Evolutionary conservation across 805 yeast species (phyloP).

Genomic region (Pichia insulana): DNA sequence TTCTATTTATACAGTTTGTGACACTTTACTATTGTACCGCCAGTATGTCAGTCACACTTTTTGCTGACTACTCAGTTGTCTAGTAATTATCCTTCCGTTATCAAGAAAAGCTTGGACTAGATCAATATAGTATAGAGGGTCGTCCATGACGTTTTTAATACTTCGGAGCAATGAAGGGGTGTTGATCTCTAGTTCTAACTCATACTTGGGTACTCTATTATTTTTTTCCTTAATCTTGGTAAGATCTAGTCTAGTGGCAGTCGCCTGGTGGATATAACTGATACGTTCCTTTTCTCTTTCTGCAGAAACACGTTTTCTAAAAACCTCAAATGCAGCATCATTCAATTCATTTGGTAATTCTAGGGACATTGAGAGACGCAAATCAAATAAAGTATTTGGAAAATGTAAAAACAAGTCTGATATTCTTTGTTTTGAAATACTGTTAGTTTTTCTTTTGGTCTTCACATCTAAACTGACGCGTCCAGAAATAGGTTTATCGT

Average conservation of each 20-base stretch:
- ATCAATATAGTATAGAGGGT: conserved; percentile 36
- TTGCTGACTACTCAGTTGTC: conserved; percentile 25
- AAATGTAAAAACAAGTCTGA: conserved; percentile 62
- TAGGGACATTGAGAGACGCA: conserved; percentile 63
- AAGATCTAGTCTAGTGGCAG: conserved; percentile 64
- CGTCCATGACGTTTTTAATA: conserved; percentile 26
- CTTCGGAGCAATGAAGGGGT: conserved; percentile 25
- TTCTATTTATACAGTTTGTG: too few relatives aligned
- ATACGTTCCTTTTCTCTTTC: conserved; percentile 66
- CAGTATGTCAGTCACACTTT: conserved; percentile 3
- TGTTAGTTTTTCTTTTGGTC: conserved; percentile 58
- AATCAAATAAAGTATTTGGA: conserved; percentile 72
- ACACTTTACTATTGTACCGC: too few relatives aligned
- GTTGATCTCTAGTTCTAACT: conserved; percentile 29
- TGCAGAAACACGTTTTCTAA: conserved; percentile 38
- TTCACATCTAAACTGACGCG: conserved; percentile 60
- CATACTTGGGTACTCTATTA: conserved; percentile 23
- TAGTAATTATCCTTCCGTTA: conserved; percentile 31
- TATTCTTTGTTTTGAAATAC: conserved; percentile 66
- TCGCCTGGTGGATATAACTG: conserved; percentile 64
- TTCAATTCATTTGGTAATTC: conserved; percentile 64
- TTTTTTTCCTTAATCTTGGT: conserved; percentile 43
- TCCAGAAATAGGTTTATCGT: conserved; percentile 54
- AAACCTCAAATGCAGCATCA: conserved; percentile 44
- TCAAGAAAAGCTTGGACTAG: conserved; percentile 38